Conservation (phyloP, 2,329 filamentous ascomycete genomes). For the Venturia nashicola region DNA sequence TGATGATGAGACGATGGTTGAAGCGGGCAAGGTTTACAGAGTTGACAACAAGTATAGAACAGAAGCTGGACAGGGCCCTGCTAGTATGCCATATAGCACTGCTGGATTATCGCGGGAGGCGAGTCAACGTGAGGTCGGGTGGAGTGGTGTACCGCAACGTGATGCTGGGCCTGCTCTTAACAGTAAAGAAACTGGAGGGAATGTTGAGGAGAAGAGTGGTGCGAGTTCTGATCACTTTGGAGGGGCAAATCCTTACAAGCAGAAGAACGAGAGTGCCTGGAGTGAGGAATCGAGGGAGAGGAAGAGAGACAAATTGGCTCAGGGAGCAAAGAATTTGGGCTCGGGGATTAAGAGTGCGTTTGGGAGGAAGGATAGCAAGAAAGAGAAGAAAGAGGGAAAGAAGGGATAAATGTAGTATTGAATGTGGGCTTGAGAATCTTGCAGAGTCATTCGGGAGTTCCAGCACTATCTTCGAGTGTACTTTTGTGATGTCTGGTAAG, state of each 20-base stretch:
- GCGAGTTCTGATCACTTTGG: background rate
- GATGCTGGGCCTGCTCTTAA: background rate
- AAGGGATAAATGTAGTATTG: background rate
- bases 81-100: background rate
- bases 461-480: background rate
- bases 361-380: background rate
- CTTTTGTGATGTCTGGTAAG: background rate
- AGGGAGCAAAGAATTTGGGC: background rate
- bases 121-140: background rate
- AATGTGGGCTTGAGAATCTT: background rate
- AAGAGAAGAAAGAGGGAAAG: background rate
- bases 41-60: background rate
- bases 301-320: background rate
- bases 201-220: background rate
- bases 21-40: background rate
- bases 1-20: too few relatives aligned
- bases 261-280: background rate
- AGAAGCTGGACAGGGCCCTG: background rate
- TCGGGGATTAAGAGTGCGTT: background rate
- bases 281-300: background rate
- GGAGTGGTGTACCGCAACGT: background rate
- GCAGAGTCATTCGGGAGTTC: background rate
- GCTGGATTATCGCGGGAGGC: background rate
- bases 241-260: background rate
- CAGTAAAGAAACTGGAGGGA: background rate